Evolutionary conservation across 1,139 yeast genomes (phyloP).

Genomic region (Lodderomyces parapsilosis): DNA sequence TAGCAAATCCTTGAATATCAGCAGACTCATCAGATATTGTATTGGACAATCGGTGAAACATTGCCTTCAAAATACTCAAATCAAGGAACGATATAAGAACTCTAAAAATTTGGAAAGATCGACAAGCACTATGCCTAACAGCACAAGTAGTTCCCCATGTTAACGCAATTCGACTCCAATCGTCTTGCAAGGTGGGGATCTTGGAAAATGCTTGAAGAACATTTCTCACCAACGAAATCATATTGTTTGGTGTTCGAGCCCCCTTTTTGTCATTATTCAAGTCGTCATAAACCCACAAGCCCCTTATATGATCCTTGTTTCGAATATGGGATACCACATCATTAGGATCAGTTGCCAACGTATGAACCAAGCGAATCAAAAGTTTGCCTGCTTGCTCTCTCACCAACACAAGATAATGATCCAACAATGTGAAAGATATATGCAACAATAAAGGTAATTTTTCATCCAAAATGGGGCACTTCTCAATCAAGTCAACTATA

Average conservation of each 20-base stretch:
- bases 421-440: constrained; percentile 73
- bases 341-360: constrained; percentile 54
- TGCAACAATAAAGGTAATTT: constrained; percentile 81
- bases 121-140: constrained; percentile 93
- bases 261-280: constrained; percentile 74
- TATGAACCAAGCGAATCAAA: constrained; percentile 70
- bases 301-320: constrained; percentile 34
- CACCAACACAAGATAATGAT: constrained; percentile 80
- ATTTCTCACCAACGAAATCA: constrained; percentile 76
- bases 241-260: constrained; percentile 81
- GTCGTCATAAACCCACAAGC: constrained; percentile 86
- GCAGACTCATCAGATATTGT: constrained; percentile 86
- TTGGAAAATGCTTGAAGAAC: constrained; percentile 58
- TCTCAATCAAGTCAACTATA: constrained; percentile 70
- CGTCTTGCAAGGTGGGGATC: constrained; percentile 59
- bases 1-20: constrained; percentile 94
- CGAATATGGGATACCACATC: constrained; percentile 57
- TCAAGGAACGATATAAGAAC: constrained; percentile 77
- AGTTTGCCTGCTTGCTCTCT: constrained; percentile 83
- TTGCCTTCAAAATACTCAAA: constrained; percentile 85
- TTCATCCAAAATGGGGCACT: constrained; percentile 47
- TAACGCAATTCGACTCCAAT: constrained; percentile 83
- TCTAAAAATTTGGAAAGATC: constrained; percentile 91
- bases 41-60: constrained; percentile 89
- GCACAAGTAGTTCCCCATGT: constrained; percentile 98